Evolutionary conservation across 2,329 filamentous ascomycete genomes (phyloP).

Genomic region (Arthrinium phaeospermum): DNA sequence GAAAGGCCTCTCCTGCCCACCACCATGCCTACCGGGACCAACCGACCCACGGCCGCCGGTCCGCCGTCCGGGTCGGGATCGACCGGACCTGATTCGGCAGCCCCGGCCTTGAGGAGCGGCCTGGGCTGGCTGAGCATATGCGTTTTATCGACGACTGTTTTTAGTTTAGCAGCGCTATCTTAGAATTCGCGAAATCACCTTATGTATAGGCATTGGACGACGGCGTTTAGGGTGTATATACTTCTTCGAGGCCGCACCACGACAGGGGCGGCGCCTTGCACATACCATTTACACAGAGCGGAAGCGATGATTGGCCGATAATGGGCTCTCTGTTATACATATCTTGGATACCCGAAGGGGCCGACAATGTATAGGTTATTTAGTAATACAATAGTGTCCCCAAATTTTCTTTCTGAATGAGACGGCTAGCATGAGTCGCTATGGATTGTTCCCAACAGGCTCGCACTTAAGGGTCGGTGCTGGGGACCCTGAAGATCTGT

Average conservation of each 20-base stretch:
- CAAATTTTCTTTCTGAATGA: background rate
- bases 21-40: background rate
- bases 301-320: background rate
- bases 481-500: too few species aligned
- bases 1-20: background rate
- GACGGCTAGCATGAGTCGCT: background rate
- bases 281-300: conserved; percentile 5
- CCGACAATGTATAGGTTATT: background rate
- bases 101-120: background rate
- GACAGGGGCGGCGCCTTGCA: background rate
- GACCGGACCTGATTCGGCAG: background rate
- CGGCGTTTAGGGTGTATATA: conserved; percentile 9
- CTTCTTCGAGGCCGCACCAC: background rate
- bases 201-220: background rate
- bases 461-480: too few species aligned
- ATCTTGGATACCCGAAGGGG: background rate
- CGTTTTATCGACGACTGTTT: background rate
- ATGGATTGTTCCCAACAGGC: background rate
- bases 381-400: conserved; percentile 53
- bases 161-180: background rate
- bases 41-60: background rate
- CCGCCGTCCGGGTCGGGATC: background rate
- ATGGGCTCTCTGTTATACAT: conserved; percentile 6
- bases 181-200: background rate
- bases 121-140: conserved; percentile 3